phyloP scores from a whole-genome alignment of 805 yeast genomes.

The Starmerella cellae region DNA sequence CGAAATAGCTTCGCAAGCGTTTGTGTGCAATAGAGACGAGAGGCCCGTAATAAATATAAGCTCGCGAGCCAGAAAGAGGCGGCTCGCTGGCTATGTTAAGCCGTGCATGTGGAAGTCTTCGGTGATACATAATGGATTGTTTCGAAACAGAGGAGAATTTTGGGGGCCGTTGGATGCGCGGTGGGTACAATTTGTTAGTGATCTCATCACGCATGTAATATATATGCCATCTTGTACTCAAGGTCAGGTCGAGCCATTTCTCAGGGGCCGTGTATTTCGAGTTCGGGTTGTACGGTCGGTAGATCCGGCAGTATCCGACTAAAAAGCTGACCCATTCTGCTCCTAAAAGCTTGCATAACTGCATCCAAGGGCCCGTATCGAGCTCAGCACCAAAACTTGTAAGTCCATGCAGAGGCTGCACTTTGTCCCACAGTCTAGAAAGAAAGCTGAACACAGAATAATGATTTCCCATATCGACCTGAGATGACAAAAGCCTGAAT shows the following conservation, averaged over 20 bases:
- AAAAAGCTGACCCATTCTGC: constrained; percentile 3
- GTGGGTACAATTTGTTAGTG: background rate
- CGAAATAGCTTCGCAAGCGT: background rate
- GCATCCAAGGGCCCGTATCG: constrained; percentile 12
- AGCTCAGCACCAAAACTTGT: constrained; percentile 8
- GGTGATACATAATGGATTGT: background rate
- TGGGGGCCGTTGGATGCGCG: background rate
- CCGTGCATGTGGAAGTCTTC: background rate
- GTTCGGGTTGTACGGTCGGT: background rate
- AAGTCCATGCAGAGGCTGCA: background rate
- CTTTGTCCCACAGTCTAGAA: background rate
- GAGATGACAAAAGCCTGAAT: too few relatives aligned
- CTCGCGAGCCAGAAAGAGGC: background rate
- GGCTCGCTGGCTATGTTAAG: background rate
- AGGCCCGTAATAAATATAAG: background rate
- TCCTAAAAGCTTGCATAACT: background rate
- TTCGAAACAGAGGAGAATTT: background rate
- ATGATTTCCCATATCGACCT: background rate
- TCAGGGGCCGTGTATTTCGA: background rate
- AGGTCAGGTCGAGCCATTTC: background rate
- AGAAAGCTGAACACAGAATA: background rate
- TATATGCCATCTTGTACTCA: background rate
- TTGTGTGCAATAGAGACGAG: background rate
- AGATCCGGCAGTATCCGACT: constrained; percentile 5
- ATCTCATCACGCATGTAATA: background rate